Base-by-base conservation (phyloP, 2,329 filamentous ascomycete species). In the Raffaelea albimanens region DNA sequence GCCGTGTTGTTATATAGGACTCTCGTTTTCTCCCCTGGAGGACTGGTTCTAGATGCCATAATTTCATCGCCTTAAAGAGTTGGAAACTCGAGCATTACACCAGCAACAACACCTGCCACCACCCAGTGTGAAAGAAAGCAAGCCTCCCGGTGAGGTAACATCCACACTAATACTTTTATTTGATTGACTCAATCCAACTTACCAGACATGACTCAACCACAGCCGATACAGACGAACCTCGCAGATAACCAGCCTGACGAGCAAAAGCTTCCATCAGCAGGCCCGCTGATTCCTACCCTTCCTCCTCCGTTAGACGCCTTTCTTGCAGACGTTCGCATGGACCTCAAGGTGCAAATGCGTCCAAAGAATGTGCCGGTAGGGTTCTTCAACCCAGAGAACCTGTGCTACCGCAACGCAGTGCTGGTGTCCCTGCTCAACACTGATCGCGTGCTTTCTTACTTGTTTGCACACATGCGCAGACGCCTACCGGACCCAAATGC, bases 351-450 rank as follows among this genome's bases (percentile, higher is more conserved):
- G n/a, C 47, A 47, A 14, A 40, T 53, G 21, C 53, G 43, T 8
- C 13, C 19, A 39, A 13, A 18, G 8, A 18, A 40, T 8, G 13
- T 4, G 23, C 47, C 52, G 13, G 43, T 43, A 4, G 52, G 52
- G 2, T 21, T 52, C 2, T 2, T 1, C 13, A 55, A 55, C 38
- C 52, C 52, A 2, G 10, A 36, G n/a, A 18, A 13, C 4, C 46
- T 54, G 16, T 55, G 53, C 48, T 55, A 55, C 50, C 53, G 53
- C 29, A 54, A 55, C 44, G 25, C 53, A 2, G 44, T 51, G 4
- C 9, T 55, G 9, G 38, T 33, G 16, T 45, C 53, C 2, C 45
- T 55, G 40, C 46, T 55, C 13, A 49, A 53, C 46, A 52, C 48
- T 9, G 25, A 42, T 22, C 50, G 52, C 2, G 48, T 52, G 18